Base-by-base conservation (phyloP, 148 eudicot genomes). In the Silene conica region DNA sequence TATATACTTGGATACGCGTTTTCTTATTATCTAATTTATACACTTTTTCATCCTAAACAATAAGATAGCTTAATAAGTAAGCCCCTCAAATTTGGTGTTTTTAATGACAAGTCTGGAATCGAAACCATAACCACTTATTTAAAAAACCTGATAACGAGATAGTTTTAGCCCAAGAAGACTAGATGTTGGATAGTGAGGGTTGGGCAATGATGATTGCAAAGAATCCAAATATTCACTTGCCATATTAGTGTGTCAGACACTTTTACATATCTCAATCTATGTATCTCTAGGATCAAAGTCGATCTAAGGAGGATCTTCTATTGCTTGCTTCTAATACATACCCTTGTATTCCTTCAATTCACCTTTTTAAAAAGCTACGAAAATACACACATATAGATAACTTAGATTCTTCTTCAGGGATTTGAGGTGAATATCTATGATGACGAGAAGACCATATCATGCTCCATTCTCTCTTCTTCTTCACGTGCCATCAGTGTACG, bases 401-500 rank as follows among this genome's bases (percentile, higher is more conserved):
- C 59, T 73, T 74, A 63, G 78, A 71, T 76, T 75, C 71, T 70
- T 78, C 60, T 50, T 58, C 70, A 28, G 54, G 31, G 67, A 78
- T 68, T 60, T 80, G 78, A 63, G 74, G 67, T 64, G 74, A 74
- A 20, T 19, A 25, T 60, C 26, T 77, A 77, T 77, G 38, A 79
- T 79, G 81, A 79, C 78, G 28, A 73, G 72, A 69, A 73, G 78
- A 77, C 80, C 75, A 79, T 28, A 60, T 48, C 8, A 28, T 8
- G 8, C 41, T 45, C 12, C 21, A 16, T 18, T 28, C 11, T 3
- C 34, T 15, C 31, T 55, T 38, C 31, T 55, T 38, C 41, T 74
- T 85, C 87, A 84, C 87, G 87, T 87, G 90, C 81, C 75, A 23
- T 23, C 71, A 79, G 58, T 60, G 83, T 83, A 86, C 83, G 81